Conservation (phyloP, 768 basidiomycete genomes). For the Lanmaoa pseudosensibilis region DNA sequence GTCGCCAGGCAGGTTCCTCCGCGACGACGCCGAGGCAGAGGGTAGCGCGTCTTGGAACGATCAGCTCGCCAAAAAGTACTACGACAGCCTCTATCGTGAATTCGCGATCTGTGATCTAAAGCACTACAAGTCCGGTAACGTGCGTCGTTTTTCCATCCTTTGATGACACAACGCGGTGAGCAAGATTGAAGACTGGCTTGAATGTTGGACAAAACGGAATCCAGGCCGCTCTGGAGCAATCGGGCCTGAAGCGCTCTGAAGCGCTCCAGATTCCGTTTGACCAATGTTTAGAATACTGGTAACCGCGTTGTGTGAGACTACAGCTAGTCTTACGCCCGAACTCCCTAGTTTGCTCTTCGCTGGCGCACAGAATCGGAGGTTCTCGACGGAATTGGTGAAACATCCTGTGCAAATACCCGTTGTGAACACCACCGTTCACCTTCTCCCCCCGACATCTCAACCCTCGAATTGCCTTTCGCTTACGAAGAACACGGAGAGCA, state of each 20-base stretch:
- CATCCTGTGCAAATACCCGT: slow-evolving; percentile 86
- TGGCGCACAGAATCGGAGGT: slow-evolving; percentile 96
- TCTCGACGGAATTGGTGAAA: slow-evolving; percentile 79
- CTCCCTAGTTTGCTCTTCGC: slow-evolving; percentile 74
- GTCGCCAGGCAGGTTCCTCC: slow-evolving; percentile 60
- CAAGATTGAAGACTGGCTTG: no score
- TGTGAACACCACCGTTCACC: slow-evolving; percentile 61
- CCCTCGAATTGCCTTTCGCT: slow-evolving; percentile 87
- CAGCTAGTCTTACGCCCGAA: neutral
- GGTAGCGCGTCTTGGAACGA: slow-evolving; percentile 65
- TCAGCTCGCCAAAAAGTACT: slow-evolving; percentile 84
- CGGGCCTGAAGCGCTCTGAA: no score
- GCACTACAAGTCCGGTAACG: slow-evolving; percentile 91
- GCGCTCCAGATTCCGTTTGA: no score
- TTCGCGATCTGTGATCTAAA: slow-evolving; percentile 92
- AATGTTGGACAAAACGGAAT: no score
- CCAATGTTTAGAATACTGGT: no score
- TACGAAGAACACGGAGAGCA: slow-evolving; percentile 76
- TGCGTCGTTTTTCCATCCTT: slow-evolving; percentile 36
- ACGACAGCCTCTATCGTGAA: slow-evolving; percentile 84
- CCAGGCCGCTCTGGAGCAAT: no score
- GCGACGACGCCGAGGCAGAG: slow-evolving; percentile 44
- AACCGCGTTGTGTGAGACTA: neutral
- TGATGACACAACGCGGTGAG: neutral
- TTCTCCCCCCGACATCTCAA: slow-evolving; percentile 47